Evolutionary conservation across 805 yeast species (phyloP).

Genomic region (Pichia paraexigua): DNA sequence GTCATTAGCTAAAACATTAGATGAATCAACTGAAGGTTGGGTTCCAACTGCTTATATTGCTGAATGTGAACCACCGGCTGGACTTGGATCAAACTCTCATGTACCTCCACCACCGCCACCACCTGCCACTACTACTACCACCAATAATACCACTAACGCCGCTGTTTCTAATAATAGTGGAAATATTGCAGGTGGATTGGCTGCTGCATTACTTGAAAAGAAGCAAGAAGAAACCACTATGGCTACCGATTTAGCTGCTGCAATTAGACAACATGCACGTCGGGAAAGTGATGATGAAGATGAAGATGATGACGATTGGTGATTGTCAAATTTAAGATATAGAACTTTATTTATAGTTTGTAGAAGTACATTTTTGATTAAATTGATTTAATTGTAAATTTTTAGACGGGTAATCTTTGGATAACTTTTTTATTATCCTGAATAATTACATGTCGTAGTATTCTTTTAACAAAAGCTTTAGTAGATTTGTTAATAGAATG

Average conservation of each 20-base stretch:
- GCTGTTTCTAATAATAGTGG: constrained; percentile 2
- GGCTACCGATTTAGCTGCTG: constrained; percentile 86
- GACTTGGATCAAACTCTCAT: constrained; percentile 26
- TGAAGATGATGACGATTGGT: constrained; percentile 50
- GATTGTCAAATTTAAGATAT: neutral
- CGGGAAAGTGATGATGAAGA: constrained; percentile 69
- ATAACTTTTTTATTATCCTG: too few species aligned
- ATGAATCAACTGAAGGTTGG: constrained; percentile 87
- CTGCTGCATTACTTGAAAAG: constrained; percentile 60
- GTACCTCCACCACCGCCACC: constrained; percentile 35
- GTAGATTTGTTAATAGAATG: too few species aligned
- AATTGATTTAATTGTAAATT: neutral
- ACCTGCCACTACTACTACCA: constrained; percentile 17
- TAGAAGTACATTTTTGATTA: neutral
- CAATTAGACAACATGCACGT: constrained; percentile 68
- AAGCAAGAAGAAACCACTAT: constrained; percentile 51
- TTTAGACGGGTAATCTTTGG: neutral
- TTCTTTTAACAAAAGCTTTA: too few species aligned
- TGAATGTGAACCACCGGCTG: constrained; percentile 43
- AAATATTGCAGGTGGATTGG: constrained; percentile 41
- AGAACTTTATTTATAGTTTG: neutral
- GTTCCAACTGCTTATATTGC: constrained; percentile 90
- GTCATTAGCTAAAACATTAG: constrained; percentile 80
- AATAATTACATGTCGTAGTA: too few species aligned
- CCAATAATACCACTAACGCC: constrained; percentile 4